Base-by-base conservation (phyloP, 2,329 filamentous ascomycete species). In the Pseudocercospora crystallina region DNA sequence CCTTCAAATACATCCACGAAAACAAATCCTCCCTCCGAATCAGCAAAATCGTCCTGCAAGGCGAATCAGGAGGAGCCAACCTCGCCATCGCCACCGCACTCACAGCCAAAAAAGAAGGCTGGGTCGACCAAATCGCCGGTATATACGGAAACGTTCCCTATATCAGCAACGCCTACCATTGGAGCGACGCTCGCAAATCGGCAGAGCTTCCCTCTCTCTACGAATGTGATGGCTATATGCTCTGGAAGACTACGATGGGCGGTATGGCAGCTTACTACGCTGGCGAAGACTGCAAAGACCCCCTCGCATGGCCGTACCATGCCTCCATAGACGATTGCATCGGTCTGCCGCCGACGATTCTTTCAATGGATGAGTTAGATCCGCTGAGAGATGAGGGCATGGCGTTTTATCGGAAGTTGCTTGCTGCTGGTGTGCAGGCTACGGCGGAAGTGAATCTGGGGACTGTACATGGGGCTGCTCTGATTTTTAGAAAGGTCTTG, bases 31-130 rank as follows among this genome's bases (percentile, higher is more conserved):
- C 63, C 5, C 52, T 66, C 2, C 54, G 56, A 10, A 61, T 65
- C 43, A 42, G 48, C 42, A 64, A 61, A n/a, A 51, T 69, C 32
- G 49, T 65, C 32, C 40, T 66, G 5, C 57, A 65, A 42, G 66
- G 66, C 44, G 66, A 68, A 39, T 59, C 53, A 36, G 64, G 66
- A 41, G 65, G 66, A n/a, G 64, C 49, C 8, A 68, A 67, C 33
- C 51, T 67, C 1, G 55, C 61, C 1, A 43, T 66, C 15, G 61
- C 66, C 11, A 61, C 60, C 3, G 58, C 63, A 7, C 36, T 65
- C 29, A 63, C 61, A 42, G 61, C 63, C 8, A 62, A 63, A 14
- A 49, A 51, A 37, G 63, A 66, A 53, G 65, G 65, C 37, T 65
- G 59, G 61, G 32, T 61, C 31, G 35, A 51, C 12, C 39, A 57